Conservation (phyloP, 129 eudicot species). For the Rutidosis leptorrhynchoides region DNA sequence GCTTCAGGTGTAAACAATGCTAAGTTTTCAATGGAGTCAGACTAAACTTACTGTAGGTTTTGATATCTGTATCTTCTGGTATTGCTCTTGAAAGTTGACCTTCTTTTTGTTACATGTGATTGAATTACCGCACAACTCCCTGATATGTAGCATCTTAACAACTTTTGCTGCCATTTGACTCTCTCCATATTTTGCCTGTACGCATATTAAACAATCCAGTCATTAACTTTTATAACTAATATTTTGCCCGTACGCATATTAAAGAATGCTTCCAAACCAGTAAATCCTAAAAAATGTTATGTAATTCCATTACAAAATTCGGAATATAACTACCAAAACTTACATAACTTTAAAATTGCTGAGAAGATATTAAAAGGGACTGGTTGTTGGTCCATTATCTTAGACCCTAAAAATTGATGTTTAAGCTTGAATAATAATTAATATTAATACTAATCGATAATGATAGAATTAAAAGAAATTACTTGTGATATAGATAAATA, state of each 20-base stretch:
- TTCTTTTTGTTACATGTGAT: conserved; percentile 43
- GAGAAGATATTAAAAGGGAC: background rate
- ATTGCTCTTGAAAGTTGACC: conserved; percentile 60
- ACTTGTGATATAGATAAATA: too few relatives aligned
- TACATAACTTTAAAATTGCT: background rate
- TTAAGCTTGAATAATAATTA: background rate
- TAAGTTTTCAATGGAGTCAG: background rate
- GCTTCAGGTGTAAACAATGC: background rate
- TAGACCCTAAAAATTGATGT: background rate
- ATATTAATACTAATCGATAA: too few relatives aligned
- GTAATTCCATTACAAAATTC: too few relatives aligned
- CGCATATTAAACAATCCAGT: conserved; percentile 10
- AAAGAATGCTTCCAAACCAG: conserved; percentile 1
- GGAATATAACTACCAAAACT: too few relatives aligned
- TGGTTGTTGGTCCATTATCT: background rate
- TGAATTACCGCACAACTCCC: conserved; percentile 68
- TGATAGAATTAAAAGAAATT: too few relatives aligned
- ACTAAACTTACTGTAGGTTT: conserved; percentile 40
- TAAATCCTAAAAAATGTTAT: background rate
- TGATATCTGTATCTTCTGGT: conserved; percentile 46
- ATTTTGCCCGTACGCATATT: conserved; percentile 25
- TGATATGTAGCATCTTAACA: conserved; percentile 50
- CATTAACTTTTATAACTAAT: conserved; percentile 18
- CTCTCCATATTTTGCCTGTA: conserved; percentile 23
- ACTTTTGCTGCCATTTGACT: conserved; percentile 20